Percentiles rank a stretch among this genome's conserved stretches.
These are phyloP conservation scores for Termitomyces sp. DNA, from an alignment of 768 basidiomycete species.

Conservation along the genomic window DNA sequence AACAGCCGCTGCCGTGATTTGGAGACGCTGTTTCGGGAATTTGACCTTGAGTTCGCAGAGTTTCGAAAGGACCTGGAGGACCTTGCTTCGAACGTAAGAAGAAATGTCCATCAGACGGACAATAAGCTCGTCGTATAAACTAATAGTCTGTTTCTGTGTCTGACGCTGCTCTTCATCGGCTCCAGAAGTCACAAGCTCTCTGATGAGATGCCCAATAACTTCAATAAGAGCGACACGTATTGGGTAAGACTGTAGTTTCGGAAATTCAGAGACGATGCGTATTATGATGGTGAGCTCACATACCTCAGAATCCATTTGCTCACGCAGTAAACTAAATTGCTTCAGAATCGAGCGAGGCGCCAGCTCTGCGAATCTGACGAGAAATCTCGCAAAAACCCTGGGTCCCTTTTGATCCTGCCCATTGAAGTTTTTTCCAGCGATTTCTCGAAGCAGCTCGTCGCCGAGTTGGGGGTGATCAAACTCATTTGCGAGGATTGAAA, in stretches of 20 bases:
- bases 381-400: conserved; percentile 79
- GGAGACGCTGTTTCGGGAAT: conserved; percentile 83
- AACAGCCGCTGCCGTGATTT: conserved; percentile 74
- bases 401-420: conserved; percentile 87
- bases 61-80: conserved; percentile 71
- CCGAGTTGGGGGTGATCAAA: conserved; percentile 88
- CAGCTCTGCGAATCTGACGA: conserved; percentile 77
- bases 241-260: conserved; percentile 73
- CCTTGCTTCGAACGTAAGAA: conserved; percentile 90
- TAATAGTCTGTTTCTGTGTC: conserved; percentile 71
- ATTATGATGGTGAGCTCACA: conserved; percentile 1
- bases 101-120: conserved; percentile 87
- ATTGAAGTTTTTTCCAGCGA: conserved; percentile 73
- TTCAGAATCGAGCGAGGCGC: conserved; percentile 81
- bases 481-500: conserved; percentile 75
- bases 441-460: conserved; percentile 89
- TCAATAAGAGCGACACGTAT: conserved; percentile 96
- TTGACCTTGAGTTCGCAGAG: conserved; percentile 75
- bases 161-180: conserved; percentile 38
- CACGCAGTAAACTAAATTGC: conserved; percentile 81
- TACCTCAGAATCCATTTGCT: conserved; percentile 92
- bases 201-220: conserved; percentile 81
- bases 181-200: conserved; percentile 67
- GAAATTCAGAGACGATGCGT: background rate
- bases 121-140: conserved; percentile 79